Base-by-base conservation (phyloP, 805 yeast species). In the Peterozyma toletana region DNA sequence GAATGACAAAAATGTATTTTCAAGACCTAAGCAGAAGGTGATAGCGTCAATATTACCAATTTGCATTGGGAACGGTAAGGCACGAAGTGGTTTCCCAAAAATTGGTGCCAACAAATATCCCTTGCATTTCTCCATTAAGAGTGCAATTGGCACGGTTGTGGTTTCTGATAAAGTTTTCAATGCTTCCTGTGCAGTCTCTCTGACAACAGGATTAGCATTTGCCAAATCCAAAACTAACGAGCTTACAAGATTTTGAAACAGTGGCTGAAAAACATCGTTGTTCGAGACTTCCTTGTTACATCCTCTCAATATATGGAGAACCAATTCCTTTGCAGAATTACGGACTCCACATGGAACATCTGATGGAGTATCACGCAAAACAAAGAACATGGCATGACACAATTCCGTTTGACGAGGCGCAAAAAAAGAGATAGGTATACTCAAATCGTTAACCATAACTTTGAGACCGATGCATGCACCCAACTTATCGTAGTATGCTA, bases 11-110 rank as follows among this genome's bases (percentile, higher is more conserved):
- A 91, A 89, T 0, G 96, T 74, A 49, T 84, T 76, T 11, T 87
- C 93, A 40, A 91, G 68, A 1, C 83, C 79, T 46, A 93, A 66
- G 57, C 97, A 91, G 61, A 82, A 95, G 0, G 96, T 82, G n/a
- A 93, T 86, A 1, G 98, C 98, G 62, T 93, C 98, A 48, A 93
- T 90, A 59, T 93, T 90, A 33, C 99, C 99, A 45, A 93, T 93
- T 64, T 95, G 99, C 96, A 91, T 93, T 4, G 96, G 93, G 66
- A 95, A 93, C 0, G 99, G 99, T 48, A 93, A 70, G 0, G 99
- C 99, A 50, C 99, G 73, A 46, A 93, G 65, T 0, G 99, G 99
- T 58, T 93, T 93, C 3, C 96, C 96, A 68, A 93, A 95, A 17
- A 93, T 93, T 6, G 99, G 98, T 0, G 95, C 86, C 39, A 93